Conservation (phyloP, 306 rosid genomes). For the Lotus japonicus region DNA sequence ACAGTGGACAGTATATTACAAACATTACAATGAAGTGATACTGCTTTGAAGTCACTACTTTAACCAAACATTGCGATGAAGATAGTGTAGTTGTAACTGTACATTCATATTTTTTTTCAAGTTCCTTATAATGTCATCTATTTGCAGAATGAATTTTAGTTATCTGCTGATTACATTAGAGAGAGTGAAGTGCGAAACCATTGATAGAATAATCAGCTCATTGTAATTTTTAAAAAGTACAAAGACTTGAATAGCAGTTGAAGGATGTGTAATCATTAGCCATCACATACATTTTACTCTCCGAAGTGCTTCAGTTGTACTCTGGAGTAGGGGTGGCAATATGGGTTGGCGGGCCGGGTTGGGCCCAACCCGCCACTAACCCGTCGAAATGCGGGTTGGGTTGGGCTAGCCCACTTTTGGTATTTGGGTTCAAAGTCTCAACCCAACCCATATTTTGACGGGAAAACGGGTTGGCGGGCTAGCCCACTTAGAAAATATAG, state of each 20-base stretch:
- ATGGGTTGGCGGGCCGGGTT: too few relatives aligned
- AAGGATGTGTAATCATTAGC: background rate
- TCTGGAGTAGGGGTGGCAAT: too few relatives aligned
- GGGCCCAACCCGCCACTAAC: too few relatives aligned
- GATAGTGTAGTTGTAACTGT: background rate
- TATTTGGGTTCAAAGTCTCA: too few relatives aligned
- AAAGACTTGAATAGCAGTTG: background rate
- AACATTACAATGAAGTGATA: background rate
- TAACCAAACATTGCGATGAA: background rate
- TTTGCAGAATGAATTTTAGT: background rate
- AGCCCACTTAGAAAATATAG: too few relatives aligned
- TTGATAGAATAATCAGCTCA: background rate
- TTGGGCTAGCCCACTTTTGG: too few relatives aligned
- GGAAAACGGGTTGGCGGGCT: too few relatives aligned
- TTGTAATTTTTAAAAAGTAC: background rate
- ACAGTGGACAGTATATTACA: background rate
- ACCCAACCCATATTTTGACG: too few relatives aligned
- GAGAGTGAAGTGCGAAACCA: conserved; percentile 8
- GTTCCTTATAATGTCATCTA: background rate
- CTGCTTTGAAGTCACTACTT: background rate
- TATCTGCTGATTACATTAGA: background rate
- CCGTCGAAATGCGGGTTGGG: too few relatives aligned
- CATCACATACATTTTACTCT: background rate
- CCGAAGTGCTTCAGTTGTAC: background rate
- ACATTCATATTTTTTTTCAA: background rate